Evolutionary conservation across 225 moss, liverwort and hornwort genomes (phyloP).

Genomic region (Straminergon stramineum): DNA sequence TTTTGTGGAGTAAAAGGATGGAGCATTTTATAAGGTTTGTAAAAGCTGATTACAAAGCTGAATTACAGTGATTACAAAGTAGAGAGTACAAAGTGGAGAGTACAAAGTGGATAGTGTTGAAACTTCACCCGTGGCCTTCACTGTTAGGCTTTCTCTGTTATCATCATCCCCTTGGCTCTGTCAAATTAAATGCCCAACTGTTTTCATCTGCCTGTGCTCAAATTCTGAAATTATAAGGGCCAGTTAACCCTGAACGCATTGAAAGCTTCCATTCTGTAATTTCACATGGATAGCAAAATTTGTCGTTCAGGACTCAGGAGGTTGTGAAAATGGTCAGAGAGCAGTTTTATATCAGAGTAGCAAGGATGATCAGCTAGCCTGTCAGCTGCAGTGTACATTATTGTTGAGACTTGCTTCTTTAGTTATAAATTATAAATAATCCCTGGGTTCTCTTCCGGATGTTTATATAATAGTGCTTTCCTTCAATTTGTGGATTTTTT

Average conservation of each 20-base stretch:
- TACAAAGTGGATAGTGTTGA: neutral
- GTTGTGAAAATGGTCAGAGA: neutral
- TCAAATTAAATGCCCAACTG: neutral
- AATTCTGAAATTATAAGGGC: neutral
- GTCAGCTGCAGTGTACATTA: slow-evolving; percentile 15
- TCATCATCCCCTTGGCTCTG: neutral
- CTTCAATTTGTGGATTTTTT: neutral
- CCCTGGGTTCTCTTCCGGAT: neutral
- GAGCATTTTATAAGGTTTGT: neutral
- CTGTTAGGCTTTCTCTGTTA: neutral
- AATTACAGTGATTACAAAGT: neutral
- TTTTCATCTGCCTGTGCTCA: neutral
- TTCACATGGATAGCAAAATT: neutral
- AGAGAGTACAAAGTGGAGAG: neutral
- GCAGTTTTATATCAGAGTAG: neutral
- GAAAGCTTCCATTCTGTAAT: neutral
- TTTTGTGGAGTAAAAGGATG: neutral
- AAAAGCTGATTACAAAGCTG: neutral
- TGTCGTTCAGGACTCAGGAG: neutral
- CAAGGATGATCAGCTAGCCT: neutral
- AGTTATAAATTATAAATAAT: neutral
- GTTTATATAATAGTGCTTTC: neutral
- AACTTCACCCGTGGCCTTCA: neutral
- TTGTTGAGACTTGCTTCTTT: neutral
- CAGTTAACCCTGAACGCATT: neutral